These are phyloP conservation scores for Malassezia brasiliensis DNA, from an alignment of 1,284 basidiomycete genomes.

Conservation along the genomic window DNA sequence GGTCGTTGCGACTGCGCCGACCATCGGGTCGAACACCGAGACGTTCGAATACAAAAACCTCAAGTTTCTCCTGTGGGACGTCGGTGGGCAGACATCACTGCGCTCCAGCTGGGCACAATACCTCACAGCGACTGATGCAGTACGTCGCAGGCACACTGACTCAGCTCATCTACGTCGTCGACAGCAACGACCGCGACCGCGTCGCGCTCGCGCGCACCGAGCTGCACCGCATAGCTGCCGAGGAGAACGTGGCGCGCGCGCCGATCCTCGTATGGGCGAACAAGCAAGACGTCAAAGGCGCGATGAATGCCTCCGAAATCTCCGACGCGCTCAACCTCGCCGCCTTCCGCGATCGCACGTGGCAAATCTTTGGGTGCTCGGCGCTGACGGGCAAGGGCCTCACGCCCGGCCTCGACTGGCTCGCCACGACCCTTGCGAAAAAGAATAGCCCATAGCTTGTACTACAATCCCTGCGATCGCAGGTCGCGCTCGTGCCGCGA, in stretches of 20 bases:
- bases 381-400: constrained; percentile 50
- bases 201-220: constrained; percentile 51
- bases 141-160: neutral
- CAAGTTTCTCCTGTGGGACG: constrained; percentile 52
- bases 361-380: constrained; percentile 54
- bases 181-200: constrained; percentile 52
- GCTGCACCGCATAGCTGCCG: constrained; percentile 48
- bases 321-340: constrained; percentile 52
- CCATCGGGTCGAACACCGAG: constrained; percentile 50
- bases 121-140: constrained; percentile 50
- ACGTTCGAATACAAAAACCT: constrained; percentile 52
- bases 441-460: neutral
- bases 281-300: constrained; percentile 52
- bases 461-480: constrained; percentile 51
- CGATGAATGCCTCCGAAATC: constrained; percentile 51
- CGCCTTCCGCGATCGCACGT: constrained; percentile 51
- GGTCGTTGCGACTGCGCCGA: constrained; percentile 53
- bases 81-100: constrained; percentile 52
- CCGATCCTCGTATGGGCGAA: constrained; percentile 53
- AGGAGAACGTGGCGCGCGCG: constrained; percentile 48
- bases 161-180: constrained; percentile 52
- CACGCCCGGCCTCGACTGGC: constrained; percentile 42
- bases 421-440: constrained; percentile 21
- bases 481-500: constrained; percentile 63
- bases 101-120: constrained; percentile 51